These are phyloP conservation scores for Agaricus sinodeliciosus DNA, from an alignment of 768 basidiomycete genomes.

Conservation along the genomic window DNA sequence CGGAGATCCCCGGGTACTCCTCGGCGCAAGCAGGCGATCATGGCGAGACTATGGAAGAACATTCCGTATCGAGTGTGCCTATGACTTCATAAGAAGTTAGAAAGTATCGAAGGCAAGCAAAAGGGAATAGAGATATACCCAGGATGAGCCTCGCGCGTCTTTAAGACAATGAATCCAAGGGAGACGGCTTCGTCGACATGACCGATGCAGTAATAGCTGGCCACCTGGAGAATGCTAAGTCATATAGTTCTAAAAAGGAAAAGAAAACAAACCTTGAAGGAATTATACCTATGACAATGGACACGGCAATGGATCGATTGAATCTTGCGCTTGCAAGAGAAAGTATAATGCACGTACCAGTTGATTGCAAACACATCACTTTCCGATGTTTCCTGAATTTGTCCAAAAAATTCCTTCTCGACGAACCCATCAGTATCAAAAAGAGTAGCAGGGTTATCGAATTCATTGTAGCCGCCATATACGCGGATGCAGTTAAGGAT, in stretches of 20 bases:
- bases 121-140: conserved; percentile 44
- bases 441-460: conserved; percentile 39
- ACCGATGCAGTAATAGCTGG: conserved; percentile 59
- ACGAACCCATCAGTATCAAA: conserved; percentile 58
- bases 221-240: conserved; percentile 34
- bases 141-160: conserved; percentile 51
- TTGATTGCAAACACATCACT: conserved; percentile 48
- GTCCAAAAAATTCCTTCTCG: conserved; percentile 45
- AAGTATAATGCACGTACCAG: conserved; percentile 34
- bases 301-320: not conserved
- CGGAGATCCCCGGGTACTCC: conserved; percentile 26
- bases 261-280: conserved; percentile 44
- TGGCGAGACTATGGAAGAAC: conserved; percentile 65
- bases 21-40: conserved; percentile 53
- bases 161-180: conserved; percentile 58
- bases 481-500: conserved; percentile 61
- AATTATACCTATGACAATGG: conserved; percentile 43
- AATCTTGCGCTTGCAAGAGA: not conserved
- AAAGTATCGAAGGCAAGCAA: not conserved
- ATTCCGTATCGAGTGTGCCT: conserved; percentile 61
- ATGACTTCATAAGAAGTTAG: conserved; percentile 34
- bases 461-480: conserved; percentile 52
- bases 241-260: not conserved
- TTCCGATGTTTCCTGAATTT: conserved; percentile 37
- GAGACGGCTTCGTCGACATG: conserved; percentile 50